Base-by-base conservation (phyloP, 257 asterid species). In the Anisodus acutangulus region DNA sequence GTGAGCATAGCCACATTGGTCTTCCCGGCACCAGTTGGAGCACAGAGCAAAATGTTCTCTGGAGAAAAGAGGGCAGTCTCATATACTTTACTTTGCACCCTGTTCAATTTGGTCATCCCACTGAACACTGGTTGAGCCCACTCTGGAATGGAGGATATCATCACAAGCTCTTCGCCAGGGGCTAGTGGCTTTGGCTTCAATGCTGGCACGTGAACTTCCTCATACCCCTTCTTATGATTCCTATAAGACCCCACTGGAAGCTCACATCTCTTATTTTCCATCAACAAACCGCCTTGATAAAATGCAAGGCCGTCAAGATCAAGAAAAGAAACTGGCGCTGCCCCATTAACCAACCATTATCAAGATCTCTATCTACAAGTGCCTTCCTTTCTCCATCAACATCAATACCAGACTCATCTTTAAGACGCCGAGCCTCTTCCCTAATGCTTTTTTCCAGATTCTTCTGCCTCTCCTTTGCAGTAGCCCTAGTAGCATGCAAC, bases 11-110 rank as follows among this genome's bases (percentile, higher is more conserved):
- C 91, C 67, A 89, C 91, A 85, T 89, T 89, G 5, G 91, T 89
- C 86, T 89, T 89, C 63, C 91, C 91, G 2, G 91, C 91, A 70
- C 91, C 91, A 45, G 91, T 89, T 55, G 91, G 91, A 70, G 91
- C 91, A 89, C 91, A 89, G 58, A 89, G 67, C 37, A 89, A 83
- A 54, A 89, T 60, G 69, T 89, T 89, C 17, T 89, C 90, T 26
- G 91, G 85, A 62, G 83, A 71, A 22, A 87, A 87, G 59, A 89
- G 88, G 35, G 91, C 91, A 78, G 88, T 87, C 85, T 89, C 86
- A 26, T 89, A 89, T 22, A 89, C 91, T 71, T 84, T 89, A 79
- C 91, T 89, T 55, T 89, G 91, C 41, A 89, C 88, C 84, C 88
- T 87, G 83, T 89, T 89, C 57, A 89, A 84, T 51, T 84, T 74